Evolutionary conservation across 139 green algal genomes (phyloP).

Genomic region (Picochlorum sp.): DNA sequence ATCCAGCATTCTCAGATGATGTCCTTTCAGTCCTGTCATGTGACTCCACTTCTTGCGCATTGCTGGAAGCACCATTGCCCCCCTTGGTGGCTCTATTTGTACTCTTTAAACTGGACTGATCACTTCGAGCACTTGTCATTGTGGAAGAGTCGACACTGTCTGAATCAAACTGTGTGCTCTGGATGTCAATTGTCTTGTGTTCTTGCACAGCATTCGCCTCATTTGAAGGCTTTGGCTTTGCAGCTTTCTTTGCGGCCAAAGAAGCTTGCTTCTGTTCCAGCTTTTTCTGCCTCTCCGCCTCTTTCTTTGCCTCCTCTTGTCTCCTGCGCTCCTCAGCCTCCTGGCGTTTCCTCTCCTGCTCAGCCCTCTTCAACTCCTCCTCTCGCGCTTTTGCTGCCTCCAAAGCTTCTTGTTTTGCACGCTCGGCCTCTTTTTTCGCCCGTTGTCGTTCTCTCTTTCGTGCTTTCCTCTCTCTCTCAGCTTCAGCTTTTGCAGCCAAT

Average conservation of each 20-base stretch:
- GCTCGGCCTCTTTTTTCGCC: conserved; percentile 52
- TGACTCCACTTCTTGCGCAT: neutral
- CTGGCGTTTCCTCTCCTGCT: conserved; percentile 7
- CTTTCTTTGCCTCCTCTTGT: conserved; percentile 25
- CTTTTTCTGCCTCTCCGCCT: conserved; percentile 7
- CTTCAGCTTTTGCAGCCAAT: conserved; percentile 41
- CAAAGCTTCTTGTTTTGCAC: conserved; percentile 34
- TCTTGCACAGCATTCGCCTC: conserved; percentile 2
- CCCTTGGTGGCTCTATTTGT: neutral
- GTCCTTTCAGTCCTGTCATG: neutral
- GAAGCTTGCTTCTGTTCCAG: conserved; percentile 4
- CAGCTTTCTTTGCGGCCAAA: neutral
- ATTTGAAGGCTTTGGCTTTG: conserved; percentile 7
- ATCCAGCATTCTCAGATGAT: neutral
- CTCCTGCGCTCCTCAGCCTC: conserved; percentile 28
- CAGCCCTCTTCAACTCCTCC: conserved; percentile 16
- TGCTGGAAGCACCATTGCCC: neutral
- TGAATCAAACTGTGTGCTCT: neutral
- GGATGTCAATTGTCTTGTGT: neutral
- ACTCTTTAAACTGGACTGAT: conserved; percentile 1
- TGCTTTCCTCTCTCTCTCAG: conserved; percentile 55
- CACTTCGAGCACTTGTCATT: conserved; percentile 8
- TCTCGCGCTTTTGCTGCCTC: conserved; percentile 21
- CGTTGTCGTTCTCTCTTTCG: conserved; percentile 61
- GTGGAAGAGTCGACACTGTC: conserved; percentile 1